Conservation (phyloP, 2,329 filamentous ascomycete genomes). For the Penicillium sp. region DNA sequence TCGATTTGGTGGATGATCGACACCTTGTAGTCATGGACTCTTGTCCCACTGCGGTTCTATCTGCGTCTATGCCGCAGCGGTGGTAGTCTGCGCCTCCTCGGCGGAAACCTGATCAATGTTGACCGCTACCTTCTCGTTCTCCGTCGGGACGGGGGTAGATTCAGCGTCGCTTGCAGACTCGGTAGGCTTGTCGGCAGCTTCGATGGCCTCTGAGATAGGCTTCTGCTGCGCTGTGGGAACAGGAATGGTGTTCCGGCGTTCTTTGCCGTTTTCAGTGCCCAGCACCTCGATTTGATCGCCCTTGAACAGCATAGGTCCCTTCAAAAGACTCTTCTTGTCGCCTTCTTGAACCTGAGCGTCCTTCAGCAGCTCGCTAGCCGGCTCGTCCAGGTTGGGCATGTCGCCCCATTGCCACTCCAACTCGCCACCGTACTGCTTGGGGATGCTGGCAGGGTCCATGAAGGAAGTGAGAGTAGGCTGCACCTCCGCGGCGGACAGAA, state of each 20-base stretch:
- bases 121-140: constrained; percentile 4
- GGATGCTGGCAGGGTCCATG: constrained; percentile 80
- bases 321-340: constrained; percentile 30
- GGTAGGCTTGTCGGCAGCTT: neutral
- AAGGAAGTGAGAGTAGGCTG: constrained; percentile 74
- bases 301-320: constrained; percentile 38
- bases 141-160: neutral
- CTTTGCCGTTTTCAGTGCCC: constrained; percentile 36
- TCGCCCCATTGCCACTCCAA: constrained; percentile 81
- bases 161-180: neutral
- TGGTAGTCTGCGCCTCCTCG: constrained; percentile 12
- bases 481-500: constrained; percentile 72
- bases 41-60: neutral
- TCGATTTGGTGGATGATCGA: constrained; percentile 10
- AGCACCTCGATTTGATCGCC: constrained; percentile 34
- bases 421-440: constrained; percentile 84
- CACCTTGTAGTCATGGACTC: neutral
- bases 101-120: constrained; percentile 4
- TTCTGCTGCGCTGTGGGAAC: constrained; percentile 14
- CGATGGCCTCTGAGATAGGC: neutral
- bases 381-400: constrained; percentile 67
- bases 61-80: constrained; percentile 12
- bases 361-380: constrained; percentile 35
- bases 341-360: constrained; percentile 25
- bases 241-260: constrained; percentile 28